Percentiles rank a stretch among this genome's conserved stretches.
phyloP scores from a whole-genome alignment of 371 early-diverging fungal genomes.

The Syncephalis fuscata region DNA sequence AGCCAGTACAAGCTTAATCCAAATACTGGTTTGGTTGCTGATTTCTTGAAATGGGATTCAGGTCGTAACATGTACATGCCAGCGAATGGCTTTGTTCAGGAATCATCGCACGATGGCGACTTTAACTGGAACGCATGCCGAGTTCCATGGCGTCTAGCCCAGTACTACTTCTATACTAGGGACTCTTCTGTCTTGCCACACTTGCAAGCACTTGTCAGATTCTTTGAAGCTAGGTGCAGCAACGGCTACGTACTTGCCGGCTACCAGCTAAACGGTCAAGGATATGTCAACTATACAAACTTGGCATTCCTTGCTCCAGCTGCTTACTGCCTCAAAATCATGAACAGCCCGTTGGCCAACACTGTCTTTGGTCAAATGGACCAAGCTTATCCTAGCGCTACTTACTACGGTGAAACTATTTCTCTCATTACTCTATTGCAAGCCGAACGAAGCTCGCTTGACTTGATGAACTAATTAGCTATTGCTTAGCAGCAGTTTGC shows the following conservation, averaged over 20 bases:
- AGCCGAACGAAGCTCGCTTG: no score
- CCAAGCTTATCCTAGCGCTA: constrained; percentile 24
- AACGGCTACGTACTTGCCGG: constrained; percentile 30
- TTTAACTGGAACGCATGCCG: constrained; percentile 36
- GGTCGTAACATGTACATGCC: background rate
- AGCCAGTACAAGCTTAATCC: constrained; percentile 24
- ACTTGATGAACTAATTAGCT: no score
- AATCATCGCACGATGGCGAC: constrained; percentile 24
- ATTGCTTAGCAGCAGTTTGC: no score
- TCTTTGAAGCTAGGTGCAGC: constrained; percentile 19
- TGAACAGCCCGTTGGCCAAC: constrained; percentile 22
- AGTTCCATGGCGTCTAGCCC: constrained; percentile 34
- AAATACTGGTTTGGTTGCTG: constrained; percentile 37
- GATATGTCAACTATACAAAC: constrained; percentile 24
- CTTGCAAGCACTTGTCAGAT: constrained; percentile 27
- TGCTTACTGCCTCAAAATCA: constrained; percentile 31
- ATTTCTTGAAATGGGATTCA: constrained; percentile 24
- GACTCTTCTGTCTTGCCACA: constrained; percentile 29
- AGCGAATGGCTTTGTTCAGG: constrained; percentile 1
- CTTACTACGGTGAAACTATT: constrained; percentile 43
- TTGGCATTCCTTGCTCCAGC: constrained; percentile 44
- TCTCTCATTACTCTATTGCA: constrained; percentile 32
- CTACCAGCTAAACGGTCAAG: constrained; percentile 29
- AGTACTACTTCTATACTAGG: constrained; percentile 31
- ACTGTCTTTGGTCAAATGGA: constrained; percentile 27